phyloP scores from a whole-genome alignment of 129 eudicot genomes.

The Oenanthe sinensis region DNA sequence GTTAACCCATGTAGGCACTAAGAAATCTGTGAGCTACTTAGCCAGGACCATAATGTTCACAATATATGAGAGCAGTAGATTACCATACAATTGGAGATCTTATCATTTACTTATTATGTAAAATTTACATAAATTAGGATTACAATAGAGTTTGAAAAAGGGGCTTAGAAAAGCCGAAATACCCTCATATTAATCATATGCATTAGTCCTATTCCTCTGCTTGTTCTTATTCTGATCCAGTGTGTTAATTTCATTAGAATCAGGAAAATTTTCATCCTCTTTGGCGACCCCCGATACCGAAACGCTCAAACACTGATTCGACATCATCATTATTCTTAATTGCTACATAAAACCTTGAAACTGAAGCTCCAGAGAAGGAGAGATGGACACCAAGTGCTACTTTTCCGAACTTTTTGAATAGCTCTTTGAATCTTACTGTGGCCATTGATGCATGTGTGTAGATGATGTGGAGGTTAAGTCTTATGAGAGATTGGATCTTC shows the following conservation, averaged over 20 bases:
- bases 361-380: constrained; percentile 69
- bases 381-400: constrained; percentile 72
- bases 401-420: constrained; percentile 74
- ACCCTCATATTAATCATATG: too few species aligned
- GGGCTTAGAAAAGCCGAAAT: too few species aligned
- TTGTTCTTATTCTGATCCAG: constrained; percentile 10
- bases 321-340: constrained; percentile 83
- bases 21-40: too few species aligned
- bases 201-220: constrained; percentile 59
- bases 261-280: constrained; percentile 11
- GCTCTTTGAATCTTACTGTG: constrained; percentile 48
- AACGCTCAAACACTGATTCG: constrained; percentile 48
- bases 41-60: background rate
- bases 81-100: background rate
- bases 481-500: background rate
- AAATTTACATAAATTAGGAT: too few species aligned
- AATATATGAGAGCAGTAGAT: background rate
- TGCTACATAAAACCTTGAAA: constrained; percentile 67
- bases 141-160: too few species aligned
- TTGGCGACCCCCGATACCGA: constrained; percentile 42
- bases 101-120: background rate
- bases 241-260: background rate
- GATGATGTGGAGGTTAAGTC: background rate
- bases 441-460: constrained; percentile 27
- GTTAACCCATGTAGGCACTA: too few species aligned